phyloP scores from a whole-genome alignment of 1,284 basidiomycete genomes.

The Cutaneotrichosporon cavernicola region DNA sequence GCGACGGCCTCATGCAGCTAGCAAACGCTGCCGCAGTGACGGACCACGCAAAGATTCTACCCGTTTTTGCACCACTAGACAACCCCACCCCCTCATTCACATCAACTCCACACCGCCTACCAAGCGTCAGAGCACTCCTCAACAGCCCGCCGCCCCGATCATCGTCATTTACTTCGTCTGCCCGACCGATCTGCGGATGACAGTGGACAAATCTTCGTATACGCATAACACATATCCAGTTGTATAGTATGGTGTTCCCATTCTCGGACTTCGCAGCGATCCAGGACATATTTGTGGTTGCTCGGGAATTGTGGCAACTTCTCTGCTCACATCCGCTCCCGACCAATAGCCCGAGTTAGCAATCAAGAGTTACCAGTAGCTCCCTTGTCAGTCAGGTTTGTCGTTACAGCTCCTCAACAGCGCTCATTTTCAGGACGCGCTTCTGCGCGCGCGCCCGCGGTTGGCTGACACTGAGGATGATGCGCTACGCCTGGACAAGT shows the following conservation, averaged over 20 bases:
- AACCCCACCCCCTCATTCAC: not conserved
- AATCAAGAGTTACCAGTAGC: too few relatives aligned
- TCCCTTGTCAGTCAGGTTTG: too few relatives aligned
- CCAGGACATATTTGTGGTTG: too few relatives aligned
- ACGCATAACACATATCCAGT: not conserved
- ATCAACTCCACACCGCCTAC: not conserved
- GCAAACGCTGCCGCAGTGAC: slow-evolving; percentile 1
- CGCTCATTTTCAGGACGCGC: too few relatives aligned
- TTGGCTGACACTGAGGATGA: too few relatives aligned
- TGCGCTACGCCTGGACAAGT: too few relatives aligned
- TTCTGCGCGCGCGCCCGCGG: too few relatives aligned
- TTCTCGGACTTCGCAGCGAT: not conserved
- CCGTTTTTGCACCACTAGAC: not conserved
- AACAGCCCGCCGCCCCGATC: not conserved
- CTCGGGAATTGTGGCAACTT: too few relatives aligned
- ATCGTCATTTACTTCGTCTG: not conserved
- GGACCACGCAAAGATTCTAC: not conserved
- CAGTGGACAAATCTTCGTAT: not conserved
- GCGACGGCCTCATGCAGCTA: slow-evolving; percentile 4
- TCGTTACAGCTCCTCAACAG: too few relatives aligned
- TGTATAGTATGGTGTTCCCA: not conserved
- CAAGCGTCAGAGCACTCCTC: slow-evolving; percentile 3
- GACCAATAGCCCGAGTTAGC: too few relatives aligned
- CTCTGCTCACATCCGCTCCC: too few relatives aligned
- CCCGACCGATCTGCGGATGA: not conserved